Evolutionary conservation across 441 rosid species (phyloP).

Genomic region (Populus trichocarpa): DNA sequence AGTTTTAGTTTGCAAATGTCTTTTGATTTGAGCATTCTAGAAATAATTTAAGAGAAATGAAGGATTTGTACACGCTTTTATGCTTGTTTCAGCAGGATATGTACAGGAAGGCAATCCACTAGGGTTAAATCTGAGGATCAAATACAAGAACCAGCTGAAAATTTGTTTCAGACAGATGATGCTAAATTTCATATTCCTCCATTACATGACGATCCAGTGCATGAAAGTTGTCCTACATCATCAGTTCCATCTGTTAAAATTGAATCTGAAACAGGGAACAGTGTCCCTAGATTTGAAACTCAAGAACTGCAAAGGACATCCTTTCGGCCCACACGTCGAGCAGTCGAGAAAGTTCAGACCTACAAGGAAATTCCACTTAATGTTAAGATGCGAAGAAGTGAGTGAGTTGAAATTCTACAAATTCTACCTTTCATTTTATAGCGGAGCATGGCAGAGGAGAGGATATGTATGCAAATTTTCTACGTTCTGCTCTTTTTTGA

Average conservation of each 20-base stretch:
- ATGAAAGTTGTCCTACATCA: conserved; percentile 13
- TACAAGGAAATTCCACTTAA: conserved; percentile 58
- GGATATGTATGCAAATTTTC: background rate
- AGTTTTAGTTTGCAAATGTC: background rate
- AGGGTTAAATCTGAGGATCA: conserved; percentile 13
- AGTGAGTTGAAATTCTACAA: conserved; percentile 22
- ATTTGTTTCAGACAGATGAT: conserved; percentile 2
- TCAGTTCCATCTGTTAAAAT: conserved; percentile 33
- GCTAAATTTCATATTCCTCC: conserved; percentile 28
- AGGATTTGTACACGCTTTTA: background rate
- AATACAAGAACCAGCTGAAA: conserved; percentile 13
- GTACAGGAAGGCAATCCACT: conserved; percentile 15
- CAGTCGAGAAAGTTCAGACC: conserved; percentile 55
- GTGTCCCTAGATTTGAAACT: conserved; percentile 13
- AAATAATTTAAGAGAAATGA: background rate
- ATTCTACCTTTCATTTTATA: conserved; percentile 4
- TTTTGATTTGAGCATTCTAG: background rate
- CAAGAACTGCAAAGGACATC: conserved; percentile 39
- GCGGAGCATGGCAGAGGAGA: conserved; percentile 12
- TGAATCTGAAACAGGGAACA: conserved; percentile 31
- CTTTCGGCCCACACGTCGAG: conserved; percentile 49
- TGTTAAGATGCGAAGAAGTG: conserved; percentile 48
- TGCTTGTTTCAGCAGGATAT: conserved; percentile 11
- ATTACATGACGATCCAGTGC: background rate
- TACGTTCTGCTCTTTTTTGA: background rate